Evolutionary conservation across 768 basidiomycete species (phyloP), one percentile per base, ranked within the genome.

Genomic region (Boletus tylopilopsis): DNA sequence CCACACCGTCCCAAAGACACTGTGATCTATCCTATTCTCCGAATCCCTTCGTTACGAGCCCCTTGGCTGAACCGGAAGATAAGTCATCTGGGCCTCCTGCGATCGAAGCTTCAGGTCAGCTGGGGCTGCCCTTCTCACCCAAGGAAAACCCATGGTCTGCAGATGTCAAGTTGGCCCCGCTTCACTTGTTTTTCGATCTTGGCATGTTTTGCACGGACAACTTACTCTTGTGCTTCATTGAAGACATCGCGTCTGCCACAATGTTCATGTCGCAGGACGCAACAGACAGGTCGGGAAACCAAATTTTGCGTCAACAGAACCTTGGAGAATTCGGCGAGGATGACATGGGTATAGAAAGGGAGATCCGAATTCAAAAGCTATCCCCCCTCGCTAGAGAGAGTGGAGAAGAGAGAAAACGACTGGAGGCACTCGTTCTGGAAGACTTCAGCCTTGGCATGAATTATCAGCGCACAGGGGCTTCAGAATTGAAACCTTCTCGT

Each of bases 131-230:
- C 2, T 47, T 24, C 19, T 11, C 48, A 29, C 36, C 50, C 13
- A 41, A 42, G 22, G 42, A 55, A 29, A 39, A 19, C 3, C 18
- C 51, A 43, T 19, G 36, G 27, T 44, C 51, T 50, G n/a, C 66
- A 32, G 60, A 71, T 5, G 42, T 81, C 27, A 70, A 76, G 24
- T 59, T 80, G 8, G 71, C 72, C 10, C 86, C 92, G 10, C 57
- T 94, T 10, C 91, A 93, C 59, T 35, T 87, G n/a, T 90, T 91
- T 60, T 44, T 89, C 23, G 90, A 94, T 63, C 69, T 90, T 39
- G 76, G 68, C 29, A 63, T 71, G 47, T 55, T 74, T 18, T 55
- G 80, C 42, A 61, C 71, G 50, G 56, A 69, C 57, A 59, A 51
- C 43, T 71, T 64, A 51, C 68, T 74, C 38, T 60, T 79, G 29